Conservation (phyloP, 2,329 filamentous ascomycete genomes). For the Graphilbum ipis-grandicollis region DNA sequence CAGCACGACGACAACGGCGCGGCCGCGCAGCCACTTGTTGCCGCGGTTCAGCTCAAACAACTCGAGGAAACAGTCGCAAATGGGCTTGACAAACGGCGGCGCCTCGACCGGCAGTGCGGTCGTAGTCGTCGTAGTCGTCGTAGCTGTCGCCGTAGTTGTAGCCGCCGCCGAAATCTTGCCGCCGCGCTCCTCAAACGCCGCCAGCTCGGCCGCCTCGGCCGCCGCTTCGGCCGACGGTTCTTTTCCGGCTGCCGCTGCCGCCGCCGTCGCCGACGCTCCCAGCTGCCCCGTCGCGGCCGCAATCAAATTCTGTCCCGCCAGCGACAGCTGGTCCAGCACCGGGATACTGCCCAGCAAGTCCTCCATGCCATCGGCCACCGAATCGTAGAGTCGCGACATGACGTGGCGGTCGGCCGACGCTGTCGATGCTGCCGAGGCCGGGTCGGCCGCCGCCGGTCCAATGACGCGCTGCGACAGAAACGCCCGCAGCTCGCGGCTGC, state of each 20-base stretch:
- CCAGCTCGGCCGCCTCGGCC: slow-evolving; percentile 85
- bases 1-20: slow-evolving; percentile 87
- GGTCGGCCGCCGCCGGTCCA: background rate
- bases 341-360: slow-evolving; percentile 94
- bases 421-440: slow-evolving; percentile 23
- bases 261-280: slow-evolving; percentile 29
- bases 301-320: slow-evolving; percentile 81
- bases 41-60: slow-evolving; percentile 87
- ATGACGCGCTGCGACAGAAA: slow-evolving; percentile 84
- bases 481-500: slow-evolving; percentile 75
- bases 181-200: slow-evolving; percentile 80
- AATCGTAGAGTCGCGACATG: slow-evolving; percentile 88
- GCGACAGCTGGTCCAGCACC: slow-evolving; percentile 82
- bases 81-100: slow-evolving; percentile 94
- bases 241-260: background rate
- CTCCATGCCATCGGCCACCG: slow-evolving; percentile 93
- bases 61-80: slow-evolving; percentile 94
- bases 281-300: slow-evolving; percentile 55
- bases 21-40: slow-evolving; percentile 91
- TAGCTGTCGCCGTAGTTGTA: background rate
- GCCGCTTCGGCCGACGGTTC: background rate
- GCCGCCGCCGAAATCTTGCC: background rate
- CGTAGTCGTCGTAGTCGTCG: slow-evolving; percentile 45
- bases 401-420: slow-evolving; percentile 58
- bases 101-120: slow-evolving; percentile 80